Percentiles rank a stretch among this genome's conserved stretches.
Conservation (phyloP, 2,329 filamentous ascomycete species). For the Keithomyces neogunnii region DNA sequence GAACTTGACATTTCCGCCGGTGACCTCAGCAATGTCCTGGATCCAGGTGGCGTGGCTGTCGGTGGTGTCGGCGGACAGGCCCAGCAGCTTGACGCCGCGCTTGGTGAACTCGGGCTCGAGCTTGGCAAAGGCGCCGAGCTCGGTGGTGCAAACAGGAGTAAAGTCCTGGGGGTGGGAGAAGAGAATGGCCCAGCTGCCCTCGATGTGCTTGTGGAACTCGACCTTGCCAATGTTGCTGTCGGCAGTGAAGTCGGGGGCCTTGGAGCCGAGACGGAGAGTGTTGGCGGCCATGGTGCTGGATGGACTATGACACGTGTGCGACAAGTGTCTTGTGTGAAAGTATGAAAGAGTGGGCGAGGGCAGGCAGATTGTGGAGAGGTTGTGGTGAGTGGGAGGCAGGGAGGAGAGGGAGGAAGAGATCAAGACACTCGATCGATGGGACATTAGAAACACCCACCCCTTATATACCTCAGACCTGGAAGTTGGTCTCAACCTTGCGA, state of each 20-base stretch:
- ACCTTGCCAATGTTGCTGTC: slow-evolving; percentile 71
- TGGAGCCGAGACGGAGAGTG: slow-evolving; percentile 54
- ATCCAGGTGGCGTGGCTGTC: slow-evolving; percentile 83
- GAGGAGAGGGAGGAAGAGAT: not conserved
- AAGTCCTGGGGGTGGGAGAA: slow-evolving; percentile 87
- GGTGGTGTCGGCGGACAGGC: slow-evolving; percentile 79
- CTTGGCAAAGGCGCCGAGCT: slow-evolving; percentile 88
- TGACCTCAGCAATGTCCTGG: slow-evolving; percentile 76
- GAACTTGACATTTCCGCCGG: slow-evolving; percentile 60
- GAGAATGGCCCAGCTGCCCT: slow-evolving; percentile 70
- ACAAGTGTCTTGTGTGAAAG: not conserved
- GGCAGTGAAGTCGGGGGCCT: slow-evolving; percentile 75
- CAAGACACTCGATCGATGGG: not conserved
- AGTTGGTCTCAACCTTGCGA: too few species aligned
- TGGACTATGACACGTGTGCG: not conserved
- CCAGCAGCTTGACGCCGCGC: slow-evolving; percentile 84
- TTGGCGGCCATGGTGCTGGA: slow-evolving; percentile 19
- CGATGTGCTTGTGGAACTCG: slow-evolving; percentile 76
- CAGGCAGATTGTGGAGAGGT: not conserved
- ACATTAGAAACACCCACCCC: not conserved
- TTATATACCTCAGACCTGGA: not conserved
- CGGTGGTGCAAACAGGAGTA: slow-evolving; percentile 92
- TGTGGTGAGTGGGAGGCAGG: not conserved
- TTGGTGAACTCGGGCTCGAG: slow-evolving; percentile 81
- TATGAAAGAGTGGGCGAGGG: not conserved